Percentiles rank a stretch among this genome's conserved stretches.
phyloP scores from a whole-genome alignment of 805 yeast genomes.

The Pichia insulana region DNA sequence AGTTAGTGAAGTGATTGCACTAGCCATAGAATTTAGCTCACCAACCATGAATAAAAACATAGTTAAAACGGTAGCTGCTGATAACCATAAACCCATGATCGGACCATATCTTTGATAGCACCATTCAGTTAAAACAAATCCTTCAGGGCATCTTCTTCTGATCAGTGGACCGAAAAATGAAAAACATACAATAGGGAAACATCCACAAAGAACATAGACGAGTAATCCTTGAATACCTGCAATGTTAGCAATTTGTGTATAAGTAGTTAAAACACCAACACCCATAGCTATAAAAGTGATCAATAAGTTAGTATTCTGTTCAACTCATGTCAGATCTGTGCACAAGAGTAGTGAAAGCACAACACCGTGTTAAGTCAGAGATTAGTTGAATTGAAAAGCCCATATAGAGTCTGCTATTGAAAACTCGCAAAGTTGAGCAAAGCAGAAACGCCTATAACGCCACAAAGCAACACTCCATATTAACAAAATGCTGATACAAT shows the following conservation, averaged over 20 bases:
- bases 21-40: conserved; percentile 73
- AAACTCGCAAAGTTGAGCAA: no score
- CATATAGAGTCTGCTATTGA: no score
- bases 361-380: not conserved
- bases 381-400: no score
- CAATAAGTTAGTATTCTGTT: conserved; percentile 9
- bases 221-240: conserved; percentile 83
- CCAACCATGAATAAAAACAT: conserved; percentile 82
- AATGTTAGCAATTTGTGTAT: conserved; percentile 76
- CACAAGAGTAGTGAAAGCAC: not conserved
- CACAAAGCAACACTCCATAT: no score
- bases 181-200: conserved; percentile 79
- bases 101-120: conserved; percentile 75
- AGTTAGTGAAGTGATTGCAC: conserved; percentile 69
- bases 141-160: conserved; percentile 73
- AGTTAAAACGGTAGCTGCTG: conserved; percentile 76
- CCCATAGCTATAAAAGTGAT: conserved; percentile 59
- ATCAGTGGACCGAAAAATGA: conserved; percentile 76
- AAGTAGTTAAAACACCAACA: conserved; percentile 79
- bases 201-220: conserved; percentile 71
- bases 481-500: no score
- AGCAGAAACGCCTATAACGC: no score
- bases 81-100: conserved; percentile 62
- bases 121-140: conserved; percentile 92
- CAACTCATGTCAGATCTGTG: not conserved